Base-by-base conservation (phyloP, 192 early-diverging fungal genomes). In the Coemansia sp. region DNA sequence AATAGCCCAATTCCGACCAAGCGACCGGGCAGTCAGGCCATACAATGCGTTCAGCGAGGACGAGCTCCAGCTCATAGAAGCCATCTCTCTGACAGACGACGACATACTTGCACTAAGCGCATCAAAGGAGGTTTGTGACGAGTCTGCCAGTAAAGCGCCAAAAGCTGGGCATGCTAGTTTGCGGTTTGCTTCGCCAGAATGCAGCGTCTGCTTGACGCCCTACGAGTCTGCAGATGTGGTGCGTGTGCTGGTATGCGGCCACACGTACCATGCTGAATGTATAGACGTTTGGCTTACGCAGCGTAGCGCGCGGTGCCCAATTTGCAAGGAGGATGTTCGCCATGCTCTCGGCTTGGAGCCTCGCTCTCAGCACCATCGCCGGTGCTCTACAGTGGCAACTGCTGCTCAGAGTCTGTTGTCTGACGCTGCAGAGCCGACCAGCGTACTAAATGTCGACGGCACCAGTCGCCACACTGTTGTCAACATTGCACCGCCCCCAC, bases 231-330 rank as follows among this genome's bases (percentile, higher is more conserved):
- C 77, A 27, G 87, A 87, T 33, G 27, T 56, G n/a, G 68, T 87
- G 26, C 82, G 89, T 8, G 76, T 82, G 17, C 78, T 90, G 8
- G 43, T 76, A 22, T 90, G 89, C 55, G 63, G 58, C 8, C 89
- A 90, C 58, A 69, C 69, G 26, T 90, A 83, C 63, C 89, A 90
- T 63, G 56, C 56, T 10, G 74, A 74, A 8, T 90, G 89, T 60
- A 74, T 90, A 36, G 89, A 90, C 55, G 76, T 63, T 35, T 82
- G 77, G 77, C 62, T 80, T 3, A 74, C 63, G 10, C 32, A 68
- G 61, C 65, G 72, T 8, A 72, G 68, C 38, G 44, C 69, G 1
- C 42, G 65, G 10, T 80, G 77, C 32, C 77, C 77, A 4, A 74
- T 74, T 38, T 80, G 77, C 36, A 80, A 80, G 36, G 32, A 54